phyloP scores from a whole-genome alignment of 1,284 basidiomycete species.

The Cryptococcus sp. region DNA sequence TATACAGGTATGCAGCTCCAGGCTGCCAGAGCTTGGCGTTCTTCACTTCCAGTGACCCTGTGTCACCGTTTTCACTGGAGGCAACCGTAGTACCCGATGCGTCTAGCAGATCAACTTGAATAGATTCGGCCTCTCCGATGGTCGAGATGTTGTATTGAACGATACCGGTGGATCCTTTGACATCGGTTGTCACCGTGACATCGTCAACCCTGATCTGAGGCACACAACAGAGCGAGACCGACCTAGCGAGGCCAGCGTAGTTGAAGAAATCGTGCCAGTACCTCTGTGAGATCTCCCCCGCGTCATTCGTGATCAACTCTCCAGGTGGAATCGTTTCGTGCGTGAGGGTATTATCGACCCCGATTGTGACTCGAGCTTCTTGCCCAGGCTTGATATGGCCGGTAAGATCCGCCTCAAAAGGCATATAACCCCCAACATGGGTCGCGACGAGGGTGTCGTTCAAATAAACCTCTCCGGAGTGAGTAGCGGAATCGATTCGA shows the following conservation, averaged over 20 bases:
- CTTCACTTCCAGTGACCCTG: conserved; percentile 10
- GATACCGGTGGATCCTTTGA: conserved; percentile 11
- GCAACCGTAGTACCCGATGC: conserved; percentile 6
- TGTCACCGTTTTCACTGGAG: not conserved
- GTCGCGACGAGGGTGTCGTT: conserved; percentile 15
- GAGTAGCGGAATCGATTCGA: conserved; percentile 23
- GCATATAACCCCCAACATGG: conserved; percentile 25
- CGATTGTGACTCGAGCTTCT: conserved; percentile 18
- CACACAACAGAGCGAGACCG: conserved; percentile 15
- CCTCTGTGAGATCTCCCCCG: conserved; percentile 14
- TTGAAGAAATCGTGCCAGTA: conserved; percentile 32
- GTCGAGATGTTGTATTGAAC: conserved; percentile 15
- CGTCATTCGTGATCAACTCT: conserved; percentile 6
- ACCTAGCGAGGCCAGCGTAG: conserved; percentile 23
- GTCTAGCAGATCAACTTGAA: conserved; percentile 15
- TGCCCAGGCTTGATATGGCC: conserved; percentile 11
- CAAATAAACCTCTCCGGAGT: conserved; percentile 22
- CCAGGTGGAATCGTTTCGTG: conserved; percentile 25
- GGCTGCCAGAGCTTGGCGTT: conserved; percentile 23
- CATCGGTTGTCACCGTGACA: conserved; percentile 19
- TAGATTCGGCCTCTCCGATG: conserved; percentile 1
- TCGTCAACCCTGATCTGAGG: conserved; percentile 15
- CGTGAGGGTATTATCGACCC: conserved; percentile 23
- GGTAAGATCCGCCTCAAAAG: conserved; percentile 24
- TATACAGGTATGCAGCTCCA: conserved; percentile 21